Conservation (phyloP, 2,329 filamentous ascomycete genomes). For the Claviceps monticola region DNA sequence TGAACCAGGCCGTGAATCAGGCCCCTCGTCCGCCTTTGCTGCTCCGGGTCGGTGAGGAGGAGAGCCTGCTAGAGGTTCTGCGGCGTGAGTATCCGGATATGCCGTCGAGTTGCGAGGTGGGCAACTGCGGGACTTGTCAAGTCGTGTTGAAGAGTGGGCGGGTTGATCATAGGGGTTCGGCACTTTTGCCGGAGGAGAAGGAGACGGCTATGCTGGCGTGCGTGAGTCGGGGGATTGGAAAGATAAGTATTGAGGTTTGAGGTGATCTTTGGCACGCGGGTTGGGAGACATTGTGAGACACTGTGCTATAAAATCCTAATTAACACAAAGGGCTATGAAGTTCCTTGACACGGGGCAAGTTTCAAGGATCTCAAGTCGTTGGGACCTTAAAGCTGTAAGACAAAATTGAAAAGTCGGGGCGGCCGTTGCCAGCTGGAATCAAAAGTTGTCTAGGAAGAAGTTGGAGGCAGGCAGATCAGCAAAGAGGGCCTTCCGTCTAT, state of each 20-base stretch:
- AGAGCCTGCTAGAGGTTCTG: slow-evolving; percentile 36
- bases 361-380: too few relatives aligned
- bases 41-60: slow-evolving; percentile 32
- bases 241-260: slow-evolving; percentile 32
- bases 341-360: too few relatives aligned
- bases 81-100: slow-evolving; percentile 27
- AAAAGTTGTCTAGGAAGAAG: too few relatives aligned
- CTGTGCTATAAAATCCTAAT: too few relatives aligned
- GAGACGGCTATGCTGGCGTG: slow-evolving; percentile 32
- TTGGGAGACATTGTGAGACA: too few relatives aligned
- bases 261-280: neutral
- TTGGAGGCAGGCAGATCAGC: too few relatives aligned
- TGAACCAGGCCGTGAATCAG: slow-evolving; percentile 19
- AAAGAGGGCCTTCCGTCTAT: too few relatives aligned
- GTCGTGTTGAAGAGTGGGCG: slow-evolving; percentile 26
- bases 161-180: slow-evolving; percentile 36
- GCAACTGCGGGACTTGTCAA: slow-evolving; percentile 40
- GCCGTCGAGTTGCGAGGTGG: slow-evolving; percentile 37
- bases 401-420: too few relatives aligned
- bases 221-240: slow-evolving; percentile 37
- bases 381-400: too few relatives aligned
- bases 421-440: too few relatives aligned
- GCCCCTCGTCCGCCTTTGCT: slow-evolving; percentile 9
- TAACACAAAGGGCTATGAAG: too few relatives aligned
- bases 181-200: slow-evolving; percentile 31